Evolutionary conservation across 2,329 filamentous ascomycete species (phyloP).

Genomic region (Cucurbitaria berberidis): DNA sequence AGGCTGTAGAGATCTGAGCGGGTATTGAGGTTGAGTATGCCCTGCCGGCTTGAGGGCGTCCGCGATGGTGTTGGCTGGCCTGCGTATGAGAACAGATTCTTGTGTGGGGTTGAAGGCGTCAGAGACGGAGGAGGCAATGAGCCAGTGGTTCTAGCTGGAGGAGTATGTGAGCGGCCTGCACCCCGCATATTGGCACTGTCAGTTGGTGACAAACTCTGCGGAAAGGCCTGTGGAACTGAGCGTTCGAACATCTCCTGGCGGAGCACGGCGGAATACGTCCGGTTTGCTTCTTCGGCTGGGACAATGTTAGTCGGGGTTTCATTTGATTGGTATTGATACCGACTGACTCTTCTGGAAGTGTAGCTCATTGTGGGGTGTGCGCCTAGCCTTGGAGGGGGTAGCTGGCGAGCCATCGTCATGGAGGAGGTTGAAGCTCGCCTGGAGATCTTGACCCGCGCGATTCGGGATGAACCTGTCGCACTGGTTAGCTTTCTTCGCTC

Average conservation of each 20-base stretch:
- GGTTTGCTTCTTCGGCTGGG: slow-evolving; percentile 88
- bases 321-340: slow-evolving; percentile 13
- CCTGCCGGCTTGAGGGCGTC: slow-evolving; percentile 86
- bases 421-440: slow-evolving; percentile 88
- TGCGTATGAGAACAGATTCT: slow-evolving; percentile 91
- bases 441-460: slow-evolving; percentile 87
- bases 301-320: slow-evolving; percentile 15
- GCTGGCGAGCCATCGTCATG: slow-evolving; percentile 93
- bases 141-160: slow-evolving; percentile 69
- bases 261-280: slow-evolving; percentile 85
- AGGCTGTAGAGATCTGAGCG: slow-evolving; percentile 93
- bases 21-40: slow-evolving; percentile 80
- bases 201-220: slow-evolving; percentile 61
- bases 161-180: slow-evolving; percentile 78
- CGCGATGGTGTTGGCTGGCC: slow-evolving; percentile 88
- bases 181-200: slow-evolving; percentile 64
- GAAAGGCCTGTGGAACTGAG: slow-evolving; percentile 80
- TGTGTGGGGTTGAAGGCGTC: slow-evolving; percentile 94
- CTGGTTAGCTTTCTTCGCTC: slow-evolving; percentile 1
- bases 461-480: slow-evolving; percentile 86
- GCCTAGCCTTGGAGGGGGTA: slow-evolving; percentile 83
- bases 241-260: slow-evolving; percentile 92
- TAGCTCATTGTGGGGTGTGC: slow-evolving; percentile 85
- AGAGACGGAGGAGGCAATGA: slow-evolving; percentile 73
- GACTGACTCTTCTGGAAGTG: slow-evolving; percentile 82